Conservation (phyloP, 768 basidiomycete genomes). For the Russula virescens region DNA sequence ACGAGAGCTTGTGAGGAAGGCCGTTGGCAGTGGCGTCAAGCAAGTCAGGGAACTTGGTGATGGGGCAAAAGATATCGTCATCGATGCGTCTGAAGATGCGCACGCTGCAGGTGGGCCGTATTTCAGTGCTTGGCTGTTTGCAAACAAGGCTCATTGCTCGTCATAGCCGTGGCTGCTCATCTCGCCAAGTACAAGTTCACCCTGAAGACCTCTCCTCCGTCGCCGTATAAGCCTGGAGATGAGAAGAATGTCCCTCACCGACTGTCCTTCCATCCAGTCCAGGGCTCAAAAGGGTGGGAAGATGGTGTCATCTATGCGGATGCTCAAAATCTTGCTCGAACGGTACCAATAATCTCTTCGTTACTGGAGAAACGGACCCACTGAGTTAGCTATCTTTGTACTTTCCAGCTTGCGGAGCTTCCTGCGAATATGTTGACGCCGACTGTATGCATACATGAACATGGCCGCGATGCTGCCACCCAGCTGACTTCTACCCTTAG, state of each 20-base stretch:
- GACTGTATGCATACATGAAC: constrained; percentile 41
- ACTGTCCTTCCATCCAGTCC: constrained; percentile 42
- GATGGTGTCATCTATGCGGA: constrained; percentile 66
- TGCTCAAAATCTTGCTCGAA: constrained; percentile 76
- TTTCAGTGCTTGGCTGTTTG: background rate
- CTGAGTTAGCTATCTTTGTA: background rate
- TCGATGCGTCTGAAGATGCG: constrained; percentile 63
- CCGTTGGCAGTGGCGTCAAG: constrained; percentile 70
- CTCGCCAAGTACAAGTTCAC: constrained; percentile 72
- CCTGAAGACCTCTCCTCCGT: constrained; percentile 67
- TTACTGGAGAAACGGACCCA: background rate
- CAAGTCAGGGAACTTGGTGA: constrained; percentile 54
- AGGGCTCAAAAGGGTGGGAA: constrained; percentile 58
- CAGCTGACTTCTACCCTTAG: constrained; percentile 31
- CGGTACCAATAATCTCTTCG: constrained; percentile 38
- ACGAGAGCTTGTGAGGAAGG: constrained; percentile 64
- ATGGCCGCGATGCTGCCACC: constrained; percentile 22
- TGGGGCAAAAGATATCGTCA: constrained; percentile 49
- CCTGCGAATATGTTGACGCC: constrained; percentile 87
- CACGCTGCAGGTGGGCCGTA: constrained; percentile 64
- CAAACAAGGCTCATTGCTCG: constrained; percentile 9
- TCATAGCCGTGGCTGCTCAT: constrained; percentile 67
- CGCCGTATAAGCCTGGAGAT: constrained; percentile 57
- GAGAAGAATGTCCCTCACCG: constrained; percentile 47
- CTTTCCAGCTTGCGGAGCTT: constrained; percentile 65